Evolutionary conservation across 345 rosid genomes (phyloP).

Genomic region (Lagerstroemia speciosa): DNA sequence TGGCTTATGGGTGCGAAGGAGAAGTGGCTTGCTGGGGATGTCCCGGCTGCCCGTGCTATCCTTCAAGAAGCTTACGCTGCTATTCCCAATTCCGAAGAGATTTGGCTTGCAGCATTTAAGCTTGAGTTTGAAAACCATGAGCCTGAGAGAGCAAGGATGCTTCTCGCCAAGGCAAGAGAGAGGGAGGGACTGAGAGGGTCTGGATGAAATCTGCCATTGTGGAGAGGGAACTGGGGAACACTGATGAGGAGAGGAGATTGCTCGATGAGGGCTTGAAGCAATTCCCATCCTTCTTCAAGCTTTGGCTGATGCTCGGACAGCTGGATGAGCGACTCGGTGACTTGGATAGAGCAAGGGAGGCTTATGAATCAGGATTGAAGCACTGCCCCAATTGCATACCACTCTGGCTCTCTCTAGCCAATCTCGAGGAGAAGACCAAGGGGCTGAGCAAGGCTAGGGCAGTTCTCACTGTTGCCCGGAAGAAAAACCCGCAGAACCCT

Average conservation of each 20-base stretch:
- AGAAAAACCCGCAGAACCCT: slow-evolving; percentile 64
- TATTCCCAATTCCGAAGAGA: slow-evolving; percentile 84
- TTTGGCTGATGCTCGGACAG: slow-evolving; percentile 97
- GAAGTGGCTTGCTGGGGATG: slow-evolving; percentile 98
- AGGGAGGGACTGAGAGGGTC: slow-evolving; percentile 94
- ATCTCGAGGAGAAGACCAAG: slow-evolving; percentile 64
- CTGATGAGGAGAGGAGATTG: slow-evolving; percentile 67
- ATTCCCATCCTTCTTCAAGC: slow-evolving; percentile 74
- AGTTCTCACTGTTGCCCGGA: slow-evolving; percentile 66
- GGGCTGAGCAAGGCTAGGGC: slow-evolving; percentile 83
- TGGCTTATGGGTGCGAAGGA: slow-evolving; percentile 99
- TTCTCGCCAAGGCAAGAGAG: slow-evolving; percentile 88
- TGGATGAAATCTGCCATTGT: slow-evolving; percentile 99
- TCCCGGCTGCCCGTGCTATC: slow-evolving; percentile 81
- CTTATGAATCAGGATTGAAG: slow-evolving; percentile 56
- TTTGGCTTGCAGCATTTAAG: slow-evolving; percentile 95
- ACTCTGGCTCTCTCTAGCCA: slow-evolving; percentile 75
- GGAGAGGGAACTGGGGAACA: slow-evolving; percentile 78
- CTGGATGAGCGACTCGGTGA: slow-evolving; percentile 67
- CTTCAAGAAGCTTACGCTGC: slow-evolving; percentile 95
- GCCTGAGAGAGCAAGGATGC: slow-evolving; percentile 91
- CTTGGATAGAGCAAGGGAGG: slow-evolving; percentile 54
- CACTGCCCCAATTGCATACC: slow-evolving; percentile 59
- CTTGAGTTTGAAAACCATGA: slow-evolving; percentile 96
- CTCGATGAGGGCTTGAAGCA: slow-evolving; percentile 73